These are phyloP conservation scores for Schizothecium vesticola DNA, from an alignment of 495 filamentous ascomycete species.

Conservation along the genomic window DNA sequence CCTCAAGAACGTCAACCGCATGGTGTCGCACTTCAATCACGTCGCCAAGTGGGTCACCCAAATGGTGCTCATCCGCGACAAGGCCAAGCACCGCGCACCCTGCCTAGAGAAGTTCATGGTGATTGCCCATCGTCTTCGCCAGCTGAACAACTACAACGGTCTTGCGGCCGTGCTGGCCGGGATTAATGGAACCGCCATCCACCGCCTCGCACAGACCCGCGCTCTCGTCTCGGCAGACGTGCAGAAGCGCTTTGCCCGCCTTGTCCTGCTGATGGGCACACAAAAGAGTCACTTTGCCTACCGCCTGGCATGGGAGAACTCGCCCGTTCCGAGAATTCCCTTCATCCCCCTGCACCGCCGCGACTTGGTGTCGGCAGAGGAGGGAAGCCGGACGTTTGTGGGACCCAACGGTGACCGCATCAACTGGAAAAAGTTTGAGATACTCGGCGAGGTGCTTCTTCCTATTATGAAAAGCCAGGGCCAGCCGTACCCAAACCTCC, in stretches of 20 bases:
- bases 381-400: slow-evolving; percentile 85
- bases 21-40: slow-evolving; percentile 96
- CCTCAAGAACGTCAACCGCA: slow-evolving; percentile 80
- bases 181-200: slow-evolving; percentile 80
- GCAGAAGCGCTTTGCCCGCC: slow-evolving; percentile 77
- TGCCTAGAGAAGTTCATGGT: slow-evolving; percentile 93
- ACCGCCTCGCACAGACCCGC: slow-evolving; percentile 77
- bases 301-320: slow-evolving; percentile 93
- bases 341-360: slow-evolving; percentile 88
- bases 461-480: slow-evolving; percentile 87
- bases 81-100: slow-evolving; percentile 87
- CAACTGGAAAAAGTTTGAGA: slow-evolving; percentile 98
- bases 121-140: slow-evolving; percentile 74
- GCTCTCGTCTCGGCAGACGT: slow-evolving; percentile 64
- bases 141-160: slow-evolving; percentile 94
- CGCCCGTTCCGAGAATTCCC: slow-evolving; percentile 80
- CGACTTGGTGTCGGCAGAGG: slow-evolving; percentile 85
- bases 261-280: slow-evolving; percentile 88
- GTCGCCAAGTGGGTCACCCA: slow-evolving; percentile 86
- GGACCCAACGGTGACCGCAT: slow-evolving; percentile 68
- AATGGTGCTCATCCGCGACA: slow-evolving; percentile 87
- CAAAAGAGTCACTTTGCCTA: slow-evolving; percentile 91
- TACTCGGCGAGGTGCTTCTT: slow-evolving; percentile 86
- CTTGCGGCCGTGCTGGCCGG: slow-evolving; percentile 90
- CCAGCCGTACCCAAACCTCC: slow-evolving; percentile 68